Base-by-base conservation (phyloP, 495 filamentous ascomycete genomes). In the Durotheca rogersii region DNA sequence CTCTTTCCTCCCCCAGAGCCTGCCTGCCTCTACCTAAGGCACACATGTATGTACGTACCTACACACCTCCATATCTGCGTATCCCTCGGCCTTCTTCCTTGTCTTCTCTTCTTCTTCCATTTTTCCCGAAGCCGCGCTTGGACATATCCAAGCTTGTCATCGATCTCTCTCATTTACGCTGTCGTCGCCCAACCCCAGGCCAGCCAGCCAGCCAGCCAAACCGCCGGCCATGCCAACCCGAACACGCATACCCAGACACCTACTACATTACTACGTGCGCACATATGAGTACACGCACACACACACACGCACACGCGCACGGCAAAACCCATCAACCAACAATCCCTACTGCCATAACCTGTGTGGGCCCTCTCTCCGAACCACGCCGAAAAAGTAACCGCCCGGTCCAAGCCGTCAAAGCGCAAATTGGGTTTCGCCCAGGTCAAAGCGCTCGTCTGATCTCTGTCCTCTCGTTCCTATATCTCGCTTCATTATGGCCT, bases 401-500 rank as follows among this genome's bases (percentile, higher is more conserved):
- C n/a, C n/a, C n/a, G n/a, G n/a, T n/a, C 7, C 23, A 4, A 53
- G 18, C 44, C 39, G 56, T 59, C 56, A 59, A 59, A 59, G 56
- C 56, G 56, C 36, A 59, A 59, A 53, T 59, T 59, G 45, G 35
- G 56, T 59, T 59, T 59, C 56, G 50, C 37, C 56, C 37, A 46
- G 18, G 56, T 59, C 56, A 59, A 59, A 59, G 56, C 56, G 56
- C 50, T 59, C 56, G 56, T 59, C 56, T 59, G 56, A 59, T 59
- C 56, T 53, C 49, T 52, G 34, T 23, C 27, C 19, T n/a, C 23
- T 29, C 25, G n/a, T 38, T 30, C 15, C 42, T 44, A 44, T 53
- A 38, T 50, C 25, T 45, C 20, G 19, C 18, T 32, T 47, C 30
- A 46, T 46, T 43, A 47, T 47, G 47, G 33, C 3, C 40, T 21